Conservation (phyloP, 176 grass and related monocot genomes). For the Puya raimondii region DNA sequence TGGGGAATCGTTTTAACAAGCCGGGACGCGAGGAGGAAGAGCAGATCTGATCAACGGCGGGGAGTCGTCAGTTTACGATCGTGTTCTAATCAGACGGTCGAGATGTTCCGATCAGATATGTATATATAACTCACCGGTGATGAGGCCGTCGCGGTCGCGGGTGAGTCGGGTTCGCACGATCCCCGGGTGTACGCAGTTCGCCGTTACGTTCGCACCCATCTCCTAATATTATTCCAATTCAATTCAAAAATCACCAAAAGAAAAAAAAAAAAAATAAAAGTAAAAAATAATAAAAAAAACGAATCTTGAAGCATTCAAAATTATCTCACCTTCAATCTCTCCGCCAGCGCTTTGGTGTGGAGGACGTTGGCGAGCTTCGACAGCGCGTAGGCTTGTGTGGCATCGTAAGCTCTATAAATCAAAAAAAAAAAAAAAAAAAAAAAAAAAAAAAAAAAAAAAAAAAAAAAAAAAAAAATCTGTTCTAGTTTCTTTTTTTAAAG, state of each 20-base stretch:
- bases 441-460: not conserved
- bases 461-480: not conserved
- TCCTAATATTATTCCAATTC: conserved; percentile 20
- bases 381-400: conserved; percentile 80
- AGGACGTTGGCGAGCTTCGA: conserved; percentile 86
- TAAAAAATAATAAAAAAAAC: too few species aligned
- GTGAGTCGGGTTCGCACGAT: conserved; percentile 90
- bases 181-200: conserved; percentile 88
- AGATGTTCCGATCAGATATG: too few species aligned
- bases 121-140: conserved; percentile 36
- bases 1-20: conserved; percentile 91
- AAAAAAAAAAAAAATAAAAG: not conserved
- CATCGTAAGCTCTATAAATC: conserved; percentile 55
- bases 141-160: conserved; percentile 74
- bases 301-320: too few species aligned
- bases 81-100: not conserved
- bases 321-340: conserved; percentile 48
- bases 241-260: not conserved
- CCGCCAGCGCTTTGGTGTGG: conserved; percentile 62
- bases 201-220: conserved; percentile 68
- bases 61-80: not conserved
- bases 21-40: conserved; percentile 76
- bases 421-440: not conserved
- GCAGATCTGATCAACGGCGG: conserved; percentile 52
- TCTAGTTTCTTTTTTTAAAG: too few species aligned